These are phyloP conservation scores for Axilococcus clingmanii DNA, from an alignment of 139 green algal species.

Conservation along the genomic window DNA sequence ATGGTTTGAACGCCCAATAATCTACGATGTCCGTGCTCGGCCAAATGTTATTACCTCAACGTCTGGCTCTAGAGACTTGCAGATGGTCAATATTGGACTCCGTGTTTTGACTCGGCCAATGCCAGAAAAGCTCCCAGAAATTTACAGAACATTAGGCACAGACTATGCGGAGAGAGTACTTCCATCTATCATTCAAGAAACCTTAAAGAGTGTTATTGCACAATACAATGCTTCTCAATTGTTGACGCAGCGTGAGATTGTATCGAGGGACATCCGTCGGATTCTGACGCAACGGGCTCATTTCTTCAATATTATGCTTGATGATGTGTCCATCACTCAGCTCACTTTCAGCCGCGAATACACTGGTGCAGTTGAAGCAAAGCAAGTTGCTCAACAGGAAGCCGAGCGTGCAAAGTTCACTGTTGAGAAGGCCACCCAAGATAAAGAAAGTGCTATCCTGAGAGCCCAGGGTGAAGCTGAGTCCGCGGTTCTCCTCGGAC, in stretches of 20 bases:
- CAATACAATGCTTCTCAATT: constrained; percentile 97
- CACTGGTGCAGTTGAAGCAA: constrained; percentile 93
- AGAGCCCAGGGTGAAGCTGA: constrained; percentile 82
- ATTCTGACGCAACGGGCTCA: constrained; percentile 81
- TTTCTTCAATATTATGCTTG: constrained; percentile 94
- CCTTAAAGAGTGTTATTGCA: constrained; percentile 75
- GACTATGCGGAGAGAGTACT: constrained; percentile 94
- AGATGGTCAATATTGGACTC: constrained; percentile 98
- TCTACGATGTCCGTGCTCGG: constrained; percentile 92
- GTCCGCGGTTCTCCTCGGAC: constrained; percentile 86
- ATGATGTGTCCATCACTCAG: constrained; percentile 98
- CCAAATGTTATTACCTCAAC: constrained; percentile 88
- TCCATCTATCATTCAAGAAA: constrained; percentile 90
- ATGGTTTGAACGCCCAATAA: constrained; percentile 94
- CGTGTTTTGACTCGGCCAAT: constrained; percentile 92
- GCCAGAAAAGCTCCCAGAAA: constrained; percentile 68
- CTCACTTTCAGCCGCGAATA: constrained; percentile 96
- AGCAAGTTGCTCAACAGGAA: constrained; percentile 97
- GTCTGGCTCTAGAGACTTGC: constrained; percentile 87
- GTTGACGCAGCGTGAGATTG: constrained; percentile 92
- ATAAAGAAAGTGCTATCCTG: constrained; percentile 92
- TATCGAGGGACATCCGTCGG: constrained; percentile 83
- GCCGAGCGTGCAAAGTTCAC: constrained; percentile 96
- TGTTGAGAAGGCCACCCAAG: constrained; percentile 92
- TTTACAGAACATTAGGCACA: constrained; percentile 88